Conservation (phyloP, 768 basidiomycete species). For the Cantharellus cinnabarinus region DNA sequence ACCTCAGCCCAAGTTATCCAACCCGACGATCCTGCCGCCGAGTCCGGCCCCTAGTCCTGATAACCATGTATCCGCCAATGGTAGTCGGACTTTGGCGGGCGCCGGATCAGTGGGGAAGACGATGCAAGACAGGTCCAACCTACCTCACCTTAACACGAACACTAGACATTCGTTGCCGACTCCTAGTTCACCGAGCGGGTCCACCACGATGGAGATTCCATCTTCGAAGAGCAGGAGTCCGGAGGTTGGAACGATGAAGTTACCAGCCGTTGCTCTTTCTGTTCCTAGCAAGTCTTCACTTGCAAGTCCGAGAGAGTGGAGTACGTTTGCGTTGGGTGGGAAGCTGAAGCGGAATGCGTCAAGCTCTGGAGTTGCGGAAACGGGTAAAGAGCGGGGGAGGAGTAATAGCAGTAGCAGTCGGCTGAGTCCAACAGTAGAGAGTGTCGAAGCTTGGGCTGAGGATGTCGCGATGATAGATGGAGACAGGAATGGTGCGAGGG, state of each 20-base stretch:
- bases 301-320: background rate
- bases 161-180: background rate
- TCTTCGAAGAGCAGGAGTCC: background rate
- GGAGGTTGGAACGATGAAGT: background rate
- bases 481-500: background rate
- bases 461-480: background rate
- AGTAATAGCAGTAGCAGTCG: background rate
- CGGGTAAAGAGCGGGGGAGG: background rate
- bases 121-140: background rate
- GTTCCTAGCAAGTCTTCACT: background rate
- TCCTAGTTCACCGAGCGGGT: background rate
- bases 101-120: too few relatives aligned
- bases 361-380: background rate
- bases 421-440: background rate
- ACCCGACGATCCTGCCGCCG: background rate
- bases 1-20: background rate
- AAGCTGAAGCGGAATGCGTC: background rate
- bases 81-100: too few relatives aligned
- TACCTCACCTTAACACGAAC: background rate
- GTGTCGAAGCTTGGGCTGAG: background rate
- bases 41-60: background rate
- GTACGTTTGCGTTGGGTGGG: background rate
- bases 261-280: background rate
- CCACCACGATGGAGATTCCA: background rate
- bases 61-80: background rate